These are phyloP conservation scores for Gautieria morchelliformis DNA, from an alignment of 768 basidiomycete genomes.

Conservation along the genomic window DNA sequence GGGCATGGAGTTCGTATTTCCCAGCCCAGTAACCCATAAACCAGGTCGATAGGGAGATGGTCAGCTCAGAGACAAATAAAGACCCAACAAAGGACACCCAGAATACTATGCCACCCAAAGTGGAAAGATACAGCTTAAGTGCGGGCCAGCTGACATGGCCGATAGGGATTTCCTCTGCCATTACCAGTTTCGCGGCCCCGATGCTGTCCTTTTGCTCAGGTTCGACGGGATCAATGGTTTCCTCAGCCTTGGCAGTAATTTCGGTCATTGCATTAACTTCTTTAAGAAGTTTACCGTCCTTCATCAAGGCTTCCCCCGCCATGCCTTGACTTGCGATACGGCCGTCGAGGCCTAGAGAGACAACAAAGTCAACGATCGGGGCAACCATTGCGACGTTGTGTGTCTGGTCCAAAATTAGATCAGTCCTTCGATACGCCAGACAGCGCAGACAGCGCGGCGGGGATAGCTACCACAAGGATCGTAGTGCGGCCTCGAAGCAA, in stretches of 20 bases:
- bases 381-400: slow-evolving; percentile 43
- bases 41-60: slow-evolving; percentile 14
- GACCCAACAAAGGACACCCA: slow-evolving; percentile 9
- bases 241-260: slow-evolving; percentile 17
- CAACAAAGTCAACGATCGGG: slow-evolving; percentile 46
- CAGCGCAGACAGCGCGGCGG: background rate
- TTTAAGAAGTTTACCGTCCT: slow-evolving; percentile 25
- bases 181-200: slow-evolving; percentile 45
- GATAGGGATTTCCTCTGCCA: slow-evolving; percentile 52
- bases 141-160: slow-evolving; percentile 49
- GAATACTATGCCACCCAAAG: slow-evolving; percentile 16
- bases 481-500: slow-evolving; percentile 33
- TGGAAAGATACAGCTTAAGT: slow-evolving; percentile 25
- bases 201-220: slow-evolving; percentile 15
- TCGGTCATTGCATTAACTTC: slow-evolving; percentile 23
- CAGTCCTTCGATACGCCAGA: background rate
- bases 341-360: slow-evolving; percentile 47
- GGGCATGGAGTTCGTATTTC: slow-evolving; percentile 26
- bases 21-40: slow-evolving; percentile 32
- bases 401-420: slow-evolving; percentile 22
- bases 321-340: slow-evolving; percentile 39
- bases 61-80: background rate
- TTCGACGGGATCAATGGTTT: slow-evolving; percentile 17
- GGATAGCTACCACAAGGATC: slow-evolving; percentile 18
- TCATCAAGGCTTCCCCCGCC: slow-evolving; percentile 36